Evolutionary conservation across 805 yeast genomes (phyloP).

Genomic region (Lachancea nothofagi): DNA sequence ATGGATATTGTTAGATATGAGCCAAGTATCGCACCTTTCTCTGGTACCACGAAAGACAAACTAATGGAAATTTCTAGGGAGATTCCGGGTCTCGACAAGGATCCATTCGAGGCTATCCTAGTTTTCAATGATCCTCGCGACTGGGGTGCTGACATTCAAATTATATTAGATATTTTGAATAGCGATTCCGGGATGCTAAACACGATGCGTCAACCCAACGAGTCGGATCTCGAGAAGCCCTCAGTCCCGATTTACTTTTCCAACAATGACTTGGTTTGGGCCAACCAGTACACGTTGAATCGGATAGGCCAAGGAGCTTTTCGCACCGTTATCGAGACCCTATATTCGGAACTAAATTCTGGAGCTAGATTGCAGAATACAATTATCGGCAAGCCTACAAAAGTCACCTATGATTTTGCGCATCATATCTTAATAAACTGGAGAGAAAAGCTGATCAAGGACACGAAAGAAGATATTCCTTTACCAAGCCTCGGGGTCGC

Average conservation of each 20-base stretch:
- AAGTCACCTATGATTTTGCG: conserved; percentile 77
- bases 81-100: conserved; percentile 23
- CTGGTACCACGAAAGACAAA: conserved; percentile 60
- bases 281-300: conserved; percentile 70
- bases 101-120: conserved; percentile 65
- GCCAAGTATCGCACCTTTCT: conserved; percentile 61
- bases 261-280: conserved; percentile 82
- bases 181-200: conserved; percentile 61
- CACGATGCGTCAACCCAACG: conserved; percentile 40
- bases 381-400: conserved; percentile 77
- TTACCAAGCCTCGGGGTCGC: conserved; percentile 44
- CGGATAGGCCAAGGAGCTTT: conserved; percentile 92
- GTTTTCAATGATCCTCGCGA: conserved; percentile 89
- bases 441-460: conserved; percentile 36
- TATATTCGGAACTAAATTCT: conserved; percentile 51
- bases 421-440: conserved; percentile 58
- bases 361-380: conserved; percentile 45
- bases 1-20: conserved; percentile 60
- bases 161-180: conserved; percentile 63
- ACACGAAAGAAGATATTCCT: conserved; percentile 20
- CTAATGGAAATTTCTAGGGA: conserved; percentile 37
- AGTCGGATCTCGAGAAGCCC: conserved; percentile 35
- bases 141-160: conserved; percentile 78
- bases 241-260: conserved; percentile 71
- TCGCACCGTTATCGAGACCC: conserved; percentile 52